Evolutionary conservation across 176 grass and related monocot species (phyloP).

Genomic region (Aechmea fasciata): DNA sequence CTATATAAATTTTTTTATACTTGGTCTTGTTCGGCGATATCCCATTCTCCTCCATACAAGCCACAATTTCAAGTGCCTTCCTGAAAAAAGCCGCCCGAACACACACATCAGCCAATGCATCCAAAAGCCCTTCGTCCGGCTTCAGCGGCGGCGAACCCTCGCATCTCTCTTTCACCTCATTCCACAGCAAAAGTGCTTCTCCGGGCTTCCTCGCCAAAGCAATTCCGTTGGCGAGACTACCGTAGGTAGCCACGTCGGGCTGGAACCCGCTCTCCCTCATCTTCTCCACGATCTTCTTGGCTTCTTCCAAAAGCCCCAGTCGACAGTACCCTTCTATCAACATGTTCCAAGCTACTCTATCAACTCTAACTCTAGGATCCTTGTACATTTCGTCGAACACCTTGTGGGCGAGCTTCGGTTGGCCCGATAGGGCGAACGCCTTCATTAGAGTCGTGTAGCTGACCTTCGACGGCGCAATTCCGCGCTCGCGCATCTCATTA

Average conservation of each 20-base stretch:
- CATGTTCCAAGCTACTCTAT: constrained; percentile 86
- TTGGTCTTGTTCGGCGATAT: constrained; percentile 80
- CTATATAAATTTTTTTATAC: constrained; percentile 89
- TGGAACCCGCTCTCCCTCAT: constrained; percentile 51
- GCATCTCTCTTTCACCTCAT: constrained; percentile 64
- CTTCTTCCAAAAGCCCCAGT: constrained; percentile 40
- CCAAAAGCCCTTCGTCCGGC: constrained; percentile 64
- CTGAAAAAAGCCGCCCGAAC: constrained; percentile 74
- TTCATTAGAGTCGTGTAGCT: constrained; percentile 98
- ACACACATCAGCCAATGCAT: constrained; percentile 72
- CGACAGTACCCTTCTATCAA: constrained; percentile 65
- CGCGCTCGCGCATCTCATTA: constrained; percentile 67
- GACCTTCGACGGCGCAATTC: constrained; percentile 56
- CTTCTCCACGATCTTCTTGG: constrained; percentile 52
- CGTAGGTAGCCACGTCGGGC: constrained; percentile 64
- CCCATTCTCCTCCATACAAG: constrained; percentile 88
- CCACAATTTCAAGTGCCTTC: constrained; percentile 94
- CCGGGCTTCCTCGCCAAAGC: constrained; percentile 51
- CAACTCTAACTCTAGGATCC: constrained; percentile 58
- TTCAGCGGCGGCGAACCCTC: constrained; percentile 24
- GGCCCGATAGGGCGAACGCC: constrained; percentile 65
- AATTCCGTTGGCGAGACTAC: constrained; percentile 69
- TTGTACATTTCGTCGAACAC: constrained; percentile 85
- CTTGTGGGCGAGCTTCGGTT: constrained; percentile 64
- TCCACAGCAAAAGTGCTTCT: constrained; percentile 85